Evolutionary conservation across 2,329 filamentous ascomycete species (phyloP).

Genomic region (Incumbomyces delicatus): DNA sequence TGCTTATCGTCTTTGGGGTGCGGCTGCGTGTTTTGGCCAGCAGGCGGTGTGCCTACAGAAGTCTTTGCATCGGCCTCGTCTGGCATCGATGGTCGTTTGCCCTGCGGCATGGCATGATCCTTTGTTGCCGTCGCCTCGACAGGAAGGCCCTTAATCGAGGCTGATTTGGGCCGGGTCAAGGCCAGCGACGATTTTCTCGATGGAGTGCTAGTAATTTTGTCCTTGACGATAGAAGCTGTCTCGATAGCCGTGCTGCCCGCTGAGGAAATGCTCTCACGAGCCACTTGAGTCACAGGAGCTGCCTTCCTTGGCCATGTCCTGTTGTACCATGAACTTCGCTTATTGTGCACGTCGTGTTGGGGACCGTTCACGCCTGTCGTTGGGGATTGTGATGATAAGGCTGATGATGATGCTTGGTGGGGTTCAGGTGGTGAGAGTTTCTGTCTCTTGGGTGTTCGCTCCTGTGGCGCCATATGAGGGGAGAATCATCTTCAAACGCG

Average conservation of each 20-base stretch:
- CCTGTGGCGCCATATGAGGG: conserved; percentile 16
- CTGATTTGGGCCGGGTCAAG: conserved; percentile 32
- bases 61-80: not conserved
- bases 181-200: conserved; percentile 28
- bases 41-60: too few species aligned
- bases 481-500: not conserved
- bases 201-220: conserved; percentile 23
- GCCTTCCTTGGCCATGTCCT: conserved; percentile 40
- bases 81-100: conserved; percentile 11
- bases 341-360: not conserved
- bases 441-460: conserved; percentile 19
- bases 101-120: conserved; percentile 31
- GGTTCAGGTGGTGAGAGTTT: conserved; percentile 16
- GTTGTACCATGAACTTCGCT: conserved; percentile 30
- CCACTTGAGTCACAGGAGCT: conserved; percentile 39
- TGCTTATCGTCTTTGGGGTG: too few species aligned
- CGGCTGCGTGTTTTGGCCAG: too few species aligned
- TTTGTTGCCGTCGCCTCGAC: conserved; percentile 35
- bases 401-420: not conserved
- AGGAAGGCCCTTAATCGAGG: conserved; percentile 36
- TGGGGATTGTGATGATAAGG: too few species aligned
- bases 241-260: conserved; percentile 30
- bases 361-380: not conserved
- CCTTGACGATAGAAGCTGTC: conserved; percentile 21
- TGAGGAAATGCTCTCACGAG: conserved; percentile 40